A percentile compares a stretch with the other conserved stretches of the same genome.
phyloP scores from a whole-genome alignment of 257 asterid species.

The Lantana camara region DNA sequence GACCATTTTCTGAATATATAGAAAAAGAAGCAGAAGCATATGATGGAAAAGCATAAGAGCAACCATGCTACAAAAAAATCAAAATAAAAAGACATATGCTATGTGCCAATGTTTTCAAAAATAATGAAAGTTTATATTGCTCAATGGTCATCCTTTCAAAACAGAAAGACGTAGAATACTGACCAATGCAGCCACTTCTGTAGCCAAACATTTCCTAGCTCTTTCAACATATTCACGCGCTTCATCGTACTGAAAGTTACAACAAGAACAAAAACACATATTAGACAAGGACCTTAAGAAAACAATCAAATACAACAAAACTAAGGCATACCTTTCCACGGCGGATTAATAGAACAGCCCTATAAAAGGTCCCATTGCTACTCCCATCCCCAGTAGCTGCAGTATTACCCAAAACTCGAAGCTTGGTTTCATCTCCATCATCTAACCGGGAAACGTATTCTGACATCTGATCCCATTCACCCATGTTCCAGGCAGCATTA shows the following conservation, averaged over 20 bases:
- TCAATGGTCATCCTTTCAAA: slow-evolving; percentile 18
- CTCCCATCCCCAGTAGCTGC: slow-evolving; percentile 95
- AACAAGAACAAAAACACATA: slow-evolving; percentile 23
- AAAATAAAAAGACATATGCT: not conserved
- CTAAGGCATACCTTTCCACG: slow-evolving; percentile 70
- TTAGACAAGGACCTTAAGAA: slow-evolving; percentile 10
- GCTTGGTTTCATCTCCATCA: slow-evolving; percentile 97
- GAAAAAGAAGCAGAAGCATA: not conserved
- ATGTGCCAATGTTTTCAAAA: slow-evolving; percentile 1
- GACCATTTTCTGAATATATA: slow-evolving; percentile 2
- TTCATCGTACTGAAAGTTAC: slow-evolving; percentile 75
- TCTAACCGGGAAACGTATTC: slow-evolving; percentile 96
- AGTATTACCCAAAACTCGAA: slow-evolving; percentile 90
- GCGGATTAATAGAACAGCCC: slow-evolving; percentile 94
- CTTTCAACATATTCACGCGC: slow-evolving; percentile 94
- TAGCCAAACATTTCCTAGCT: slow-evolving; percentile 95
- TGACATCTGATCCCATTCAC: slow-evolving; percentile 99
- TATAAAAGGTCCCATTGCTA: slow-evolving; percentile 87
- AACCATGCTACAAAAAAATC: not conserved
- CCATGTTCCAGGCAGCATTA: slow-evolving; percentile 99
- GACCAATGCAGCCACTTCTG: slow-evolving; percentile 99
- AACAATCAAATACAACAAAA: slow-evolving; percentile 22
- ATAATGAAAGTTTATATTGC: slow-evolving; percentile 5
- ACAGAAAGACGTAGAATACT: slow-evolving; percentile 41
- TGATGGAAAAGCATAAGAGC: not conserved